These are phyloP conservation scores for Wallacemonas sp. DNA, from an alignment of 208 protist genomes.

Conservation along the genomic window DNA sequence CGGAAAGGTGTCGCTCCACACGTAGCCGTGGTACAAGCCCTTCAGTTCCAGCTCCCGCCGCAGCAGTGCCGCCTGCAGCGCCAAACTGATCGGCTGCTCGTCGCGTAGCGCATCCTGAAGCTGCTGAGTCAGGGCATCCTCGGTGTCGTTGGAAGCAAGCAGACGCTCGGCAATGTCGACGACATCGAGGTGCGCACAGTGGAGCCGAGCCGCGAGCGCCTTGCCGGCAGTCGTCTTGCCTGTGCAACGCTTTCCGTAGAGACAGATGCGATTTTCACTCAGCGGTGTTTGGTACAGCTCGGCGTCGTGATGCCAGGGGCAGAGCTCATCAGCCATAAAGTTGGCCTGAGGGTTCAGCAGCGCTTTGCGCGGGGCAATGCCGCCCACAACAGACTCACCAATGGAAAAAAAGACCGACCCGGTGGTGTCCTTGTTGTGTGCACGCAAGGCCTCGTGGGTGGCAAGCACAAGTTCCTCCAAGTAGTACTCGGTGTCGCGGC, in stretches of 20 bases:
- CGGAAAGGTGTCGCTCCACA: conserved; percentile 70
- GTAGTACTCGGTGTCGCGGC: conserved; percentile 45
- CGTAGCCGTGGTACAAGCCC: conserved; percentile 67
- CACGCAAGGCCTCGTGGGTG: conserved; percentile 23
- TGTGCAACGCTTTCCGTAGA: conserved; percentile 43
- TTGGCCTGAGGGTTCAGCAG: conserved; percentile 54
- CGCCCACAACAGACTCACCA: conserved; percentile 19
- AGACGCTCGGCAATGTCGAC: conserved; percentile 48
- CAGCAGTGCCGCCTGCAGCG: conserved; percentile 54
- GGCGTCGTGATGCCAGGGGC: conserved; percentile 35
- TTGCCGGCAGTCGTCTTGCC: conserved; percentile 59
- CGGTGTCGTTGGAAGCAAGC: not conserved
- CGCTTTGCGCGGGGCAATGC: conserved; percentile 23
- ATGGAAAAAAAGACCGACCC: conserved; percentile 37
- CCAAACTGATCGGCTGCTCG: conserved; percentile 39
- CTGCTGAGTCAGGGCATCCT: conserved; percentile 29
- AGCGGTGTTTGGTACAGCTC: conserved; percentile 31
- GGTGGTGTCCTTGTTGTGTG: not conserved
- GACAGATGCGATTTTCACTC: conserved; percentile 61
- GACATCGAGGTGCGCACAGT: conserved; percentile 68
- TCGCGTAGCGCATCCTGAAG: conserved; percentile 32
- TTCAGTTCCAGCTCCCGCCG: conserved; percentile 32
- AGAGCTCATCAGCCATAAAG: conserved; percentile 68
- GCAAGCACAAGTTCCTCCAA: conserved; percentile 41
- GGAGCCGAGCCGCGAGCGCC: conserved; percentile 52